Evolutionary conservation across 2,329 filamentous ascomycete genomes (phyloP).

Genomic region (Echinosphaeria canescens): DNA sequence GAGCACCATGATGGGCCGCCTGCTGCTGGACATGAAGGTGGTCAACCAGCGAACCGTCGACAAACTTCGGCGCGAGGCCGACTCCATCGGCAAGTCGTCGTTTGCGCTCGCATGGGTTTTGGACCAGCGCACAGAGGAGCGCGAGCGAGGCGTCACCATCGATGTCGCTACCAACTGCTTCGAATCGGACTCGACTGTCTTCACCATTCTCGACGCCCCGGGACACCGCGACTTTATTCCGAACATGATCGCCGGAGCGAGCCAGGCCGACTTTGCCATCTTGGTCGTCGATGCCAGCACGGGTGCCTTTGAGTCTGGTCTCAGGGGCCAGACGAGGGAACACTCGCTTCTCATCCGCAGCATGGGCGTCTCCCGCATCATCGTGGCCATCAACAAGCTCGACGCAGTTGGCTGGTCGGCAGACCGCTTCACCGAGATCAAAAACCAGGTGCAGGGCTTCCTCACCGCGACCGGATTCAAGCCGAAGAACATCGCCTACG

Average conservation of each 20-base stretch:
- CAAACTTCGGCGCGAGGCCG: slow-evolving; percentile 71
- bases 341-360: slow-evolving; percentile 79
- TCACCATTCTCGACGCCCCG: slow-evolving; percentile 89
- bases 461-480: slow-evolving; percentile 66
- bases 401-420: slow-evolving; percentile 71
- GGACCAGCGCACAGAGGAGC: slow-evolving; percentile 78
- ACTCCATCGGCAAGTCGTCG: slow-evolving; percentile 81
- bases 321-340: slow-evolving; percentile 87
- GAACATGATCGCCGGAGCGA: slow-evolving; percentile 96
- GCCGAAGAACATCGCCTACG: slow-evolving; percentile 59
- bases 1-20: slow-evolving; percentile 90
- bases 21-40: slow-evolving; percentile 73
- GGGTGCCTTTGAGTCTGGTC: slow-evolving; percentile 80
- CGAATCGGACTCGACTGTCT: slow-evolving; percentile 66
- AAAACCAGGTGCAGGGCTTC: slow-evolving; percentile 65
- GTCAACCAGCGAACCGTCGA: slow-evolving; percentile 79
- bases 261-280: slow-evolving; percentile 88
- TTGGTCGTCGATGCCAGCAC: slow-evolving; percentile 81
- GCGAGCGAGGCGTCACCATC: slow-evolving; percentile 79
- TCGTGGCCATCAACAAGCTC: slow-evolving; percentile 91
- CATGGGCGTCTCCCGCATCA: slow-evolving; percentile 70
- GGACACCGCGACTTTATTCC: slow-evolving; percentile 93
- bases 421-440: slow-evolving; percentile 67
- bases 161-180: slow-evolving; percentile 94
- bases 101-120: slow-evolving; percentile 96